phyloP scores from a whole-genome alignment of 495 filamentous ascomycete genomes.

The Amphirosellinia nigrospora region DNA sequence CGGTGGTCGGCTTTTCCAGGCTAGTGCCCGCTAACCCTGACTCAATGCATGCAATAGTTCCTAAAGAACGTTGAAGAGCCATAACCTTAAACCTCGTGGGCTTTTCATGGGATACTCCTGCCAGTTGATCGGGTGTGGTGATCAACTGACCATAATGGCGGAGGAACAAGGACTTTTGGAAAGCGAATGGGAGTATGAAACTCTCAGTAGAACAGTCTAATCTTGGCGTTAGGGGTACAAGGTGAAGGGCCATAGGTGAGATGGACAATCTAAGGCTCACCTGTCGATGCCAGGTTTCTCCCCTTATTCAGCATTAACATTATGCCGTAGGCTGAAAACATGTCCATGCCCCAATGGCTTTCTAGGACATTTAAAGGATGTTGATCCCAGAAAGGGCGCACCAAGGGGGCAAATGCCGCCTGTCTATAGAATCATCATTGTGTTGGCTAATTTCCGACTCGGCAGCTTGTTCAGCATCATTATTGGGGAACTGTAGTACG shows the following conservation, averaged over 20 bases:
- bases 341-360: slow-evolving; percentile 8
- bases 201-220: not conserved
- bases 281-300: slow-evolving; percentile 6
- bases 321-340: slow-evolving; percentile 16
- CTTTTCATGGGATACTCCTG: slow-evolving; percentile 9
- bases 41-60: too few relatives aligned
- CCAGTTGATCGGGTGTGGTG: slow-evolving; percentile 7
- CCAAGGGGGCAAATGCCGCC: not conserved
- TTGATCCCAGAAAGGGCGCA: slow-evolving; percentile 9
- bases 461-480: too few relatives aligned
- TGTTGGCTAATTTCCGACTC: too few relatives aligned
- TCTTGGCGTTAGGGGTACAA: too few relatives aligned
- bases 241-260: too few relatives aligned
- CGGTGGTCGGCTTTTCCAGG: not conserved
- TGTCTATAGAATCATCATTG: too few relatives aligned
- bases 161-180: slow-evolving; percentile 10
- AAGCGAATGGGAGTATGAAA: slow-evolving; percentile 9
- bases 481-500: too few relatives aligned
- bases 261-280: slow-evolving; percentile 3
- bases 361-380: slow-evolving; percentile 10
- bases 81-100: slow-evolving; percentile 8
- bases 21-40: too few relatives aligned
- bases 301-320: slow-evolving; percentile 13
- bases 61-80: not conserved
- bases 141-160: slow-evolving; percentile 12